phyloP scores from a whole-genome alignment of 176 grass and related monocot genomes.

The Ananas comosus region DNA sequence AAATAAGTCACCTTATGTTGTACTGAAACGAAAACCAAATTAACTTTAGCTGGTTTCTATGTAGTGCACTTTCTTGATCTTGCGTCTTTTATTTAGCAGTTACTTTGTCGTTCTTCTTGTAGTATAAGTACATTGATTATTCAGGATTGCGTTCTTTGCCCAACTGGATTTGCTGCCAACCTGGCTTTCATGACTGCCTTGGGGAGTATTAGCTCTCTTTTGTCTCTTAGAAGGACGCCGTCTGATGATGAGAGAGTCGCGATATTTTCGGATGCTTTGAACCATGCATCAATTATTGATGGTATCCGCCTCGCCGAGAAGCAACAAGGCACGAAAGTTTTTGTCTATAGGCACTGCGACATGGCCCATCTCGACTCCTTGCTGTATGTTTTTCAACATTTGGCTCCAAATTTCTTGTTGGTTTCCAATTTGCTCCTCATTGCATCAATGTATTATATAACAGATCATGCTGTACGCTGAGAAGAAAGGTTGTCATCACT shows the following conservation, averaged over 20 bases:
- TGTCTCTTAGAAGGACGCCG: conserved; percentile 38
- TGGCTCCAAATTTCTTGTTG: not conserved
- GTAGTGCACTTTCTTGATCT: no score
- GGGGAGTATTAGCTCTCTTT: conserved; percentile 56
- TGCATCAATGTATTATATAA: not conserved
- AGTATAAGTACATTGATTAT: not conserved
- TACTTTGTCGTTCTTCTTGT: not conserved
- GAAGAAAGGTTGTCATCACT: conserved; percentile 84
- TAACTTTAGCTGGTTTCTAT: no score
- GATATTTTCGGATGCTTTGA: conserved; percentile 81
- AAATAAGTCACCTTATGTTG: not conserved
- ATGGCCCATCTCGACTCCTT: conserved; percentile 69
- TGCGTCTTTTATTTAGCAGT: no score
- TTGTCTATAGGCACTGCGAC: conserved; percentile 81
- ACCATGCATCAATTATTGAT: conserved; percentile 95
- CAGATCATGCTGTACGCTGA: conserved; percentile 58
- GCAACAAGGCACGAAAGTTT: conserved; percentile 47
- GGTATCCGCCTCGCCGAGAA: conserved; percentile 62
- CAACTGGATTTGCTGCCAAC: conserved; percentile 84
- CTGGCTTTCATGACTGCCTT: conserved; percentile 65
- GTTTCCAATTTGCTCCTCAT: not conserved
- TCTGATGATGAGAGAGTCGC: conserved; percentile 38
- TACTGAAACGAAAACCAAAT: no score
- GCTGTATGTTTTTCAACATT: conserved; percentile 39
- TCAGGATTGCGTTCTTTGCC: conserved; percentile 86